Evolutionary conservation across 2,329 filamentous ascomycete species (phyloP).

Genomic region (Mycocentrospora acerina): DNA sequence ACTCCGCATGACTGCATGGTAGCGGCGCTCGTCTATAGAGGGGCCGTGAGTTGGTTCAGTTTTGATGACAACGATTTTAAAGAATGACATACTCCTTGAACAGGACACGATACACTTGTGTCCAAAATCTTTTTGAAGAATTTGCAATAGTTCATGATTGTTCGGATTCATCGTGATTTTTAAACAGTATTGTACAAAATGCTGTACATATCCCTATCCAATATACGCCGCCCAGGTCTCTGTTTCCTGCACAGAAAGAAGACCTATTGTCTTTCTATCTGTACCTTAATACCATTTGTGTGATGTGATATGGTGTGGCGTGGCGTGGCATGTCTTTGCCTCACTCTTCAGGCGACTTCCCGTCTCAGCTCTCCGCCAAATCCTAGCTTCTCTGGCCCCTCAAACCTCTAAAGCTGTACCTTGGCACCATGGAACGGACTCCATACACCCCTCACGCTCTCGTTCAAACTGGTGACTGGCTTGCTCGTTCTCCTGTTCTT

Average conservation of each 20-base stretch:
- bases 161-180: slow-evolving; percentile 1
- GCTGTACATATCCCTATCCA: slow-evolving; percentile 20
- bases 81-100: neutral
- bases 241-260: too few species aligned
- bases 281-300: too few species aligned
- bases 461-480: slow-evolving; percentile 62
- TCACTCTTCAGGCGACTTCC: neutral
- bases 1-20: slow-evolving; percentile 39
- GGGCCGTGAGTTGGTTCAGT: neutral
- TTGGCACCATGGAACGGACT: slow-evolving; percentile 62
- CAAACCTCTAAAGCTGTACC: slow-evolving; percentile 26
- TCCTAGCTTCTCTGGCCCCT: neutral
- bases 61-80: slow-evolving; percentile 2
- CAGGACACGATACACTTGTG: neutral
- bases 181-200: slow-evolving; percentile 22
- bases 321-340: slow-evolving; percentile 2
- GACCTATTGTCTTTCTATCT: too few species aligned
- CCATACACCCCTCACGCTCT: slow-evolving; percentile 67
- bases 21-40: slow-evolving; percentile 42
- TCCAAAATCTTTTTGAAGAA: neutral
- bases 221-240: slow-evolving; percentile 20
- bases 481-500: slow-evolving; percentile 64
- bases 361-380: too few species aligned
- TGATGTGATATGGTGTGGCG: too few species aligned
- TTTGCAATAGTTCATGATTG: too few species aligned